These are phyloP conservation scores for Arthrobotrys pseudoclavata DNA, from an alignment of 2,329 filamentous ascomycete species.

Conservation along the genomic window DNA sequence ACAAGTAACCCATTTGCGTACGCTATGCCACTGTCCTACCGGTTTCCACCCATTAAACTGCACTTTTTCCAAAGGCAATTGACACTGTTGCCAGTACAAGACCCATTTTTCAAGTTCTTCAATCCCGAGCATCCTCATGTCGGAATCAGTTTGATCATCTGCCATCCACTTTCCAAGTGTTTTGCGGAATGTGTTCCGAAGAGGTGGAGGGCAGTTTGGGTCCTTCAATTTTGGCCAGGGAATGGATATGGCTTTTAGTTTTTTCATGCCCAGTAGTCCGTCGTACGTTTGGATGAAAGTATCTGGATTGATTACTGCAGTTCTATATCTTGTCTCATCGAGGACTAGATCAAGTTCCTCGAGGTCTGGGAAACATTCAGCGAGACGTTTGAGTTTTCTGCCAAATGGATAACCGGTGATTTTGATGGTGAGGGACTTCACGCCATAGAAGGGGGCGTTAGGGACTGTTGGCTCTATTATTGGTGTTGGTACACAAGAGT, in stretches of 20 bases:
- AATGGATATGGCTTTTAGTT: conserved; percentile 2
- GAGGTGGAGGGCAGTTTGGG: neutral
- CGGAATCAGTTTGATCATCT: conserved; percentile 10
- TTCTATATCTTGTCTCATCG: conserved; percentile 3
- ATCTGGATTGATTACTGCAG: neutral
- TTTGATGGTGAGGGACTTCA: conserved; percentile 1
- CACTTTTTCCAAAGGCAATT: conserved; percentile 16
- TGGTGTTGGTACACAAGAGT: neutral
- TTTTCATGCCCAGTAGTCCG: conserved; percentile 2
- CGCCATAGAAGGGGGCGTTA: neutral
- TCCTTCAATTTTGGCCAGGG: conserved; percentile 32
- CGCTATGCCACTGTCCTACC: conserved; percentile 21
- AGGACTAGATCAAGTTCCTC: conserved; percentile 10
- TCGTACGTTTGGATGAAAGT: conserved; percentile 9
- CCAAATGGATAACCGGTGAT: conserved; percentile 20
- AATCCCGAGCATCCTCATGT: conserved; percentile 13
- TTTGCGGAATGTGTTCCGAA: conserved; percentile 3
- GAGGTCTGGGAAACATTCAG: conserved; percentile 6
- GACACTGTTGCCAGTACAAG: neutral
- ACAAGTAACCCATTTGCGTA: conserved; percentile 21
- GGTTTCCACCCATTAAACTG: conserved; percentile 26
- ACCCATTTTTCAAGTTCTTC: conserved; percentile 30
- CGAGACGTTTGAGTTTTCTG: neutral
- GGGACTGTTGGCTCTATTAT: conserved; percentile 5
- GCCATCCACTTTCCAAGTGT: conserved; percentile 10